Conservation (phyloP, 495 filamentous ascomycete species). For the Penicillium macrosclerotiorum region DNA sequence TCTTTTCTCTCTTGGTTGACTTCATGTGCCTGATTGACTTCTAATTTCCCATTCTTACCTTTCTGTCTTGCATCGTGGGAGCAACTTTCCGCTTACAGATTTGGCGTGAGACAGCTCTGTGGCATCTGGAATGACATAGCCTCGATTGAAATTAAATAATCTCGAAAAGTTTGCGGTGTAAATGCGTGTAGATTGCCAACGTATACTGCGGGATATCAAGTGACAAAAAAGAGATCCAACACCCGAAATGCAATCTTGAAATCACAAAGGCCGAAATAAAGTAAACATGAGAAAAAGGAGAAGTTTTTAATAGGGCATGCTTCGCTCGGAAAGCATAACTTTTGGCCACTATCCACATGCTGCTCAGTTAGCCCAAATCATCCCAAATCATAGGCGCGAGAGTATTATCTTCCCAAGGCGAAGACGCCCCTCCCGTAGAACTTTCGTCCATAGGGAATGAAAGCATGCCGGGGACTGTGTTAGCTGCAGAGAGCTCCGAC, state of each 20-base stretch:
- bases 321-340: too few species aligned
- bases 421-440: slow-evolving; percentile 15
- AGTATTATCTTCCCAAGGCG: slow-evolving; percentile 42
- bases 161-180: background rate
- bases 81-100: background rate
- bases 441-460: slow-evolving; percentile 38
- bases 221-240: slow-evolving; percentile 1
- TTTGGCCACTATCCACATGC: too few species aligned
- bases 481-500: slow-evolving; percentile 18
- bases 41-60: background rate
- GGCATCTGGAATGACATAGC: too few species aligned
- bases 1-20: background rate
- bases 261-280: background rate
- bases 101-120: background rate
- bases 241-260: slow-evolving; percentile 2
- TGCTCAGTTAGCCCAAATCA: slow-evolving; percentile 35
- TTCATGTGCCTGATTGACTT: background rate
- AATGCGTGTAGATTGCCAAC: slow-evolving; percentile 12
- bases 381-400: slow-evolving; percentile 47
- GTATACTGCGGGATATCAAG: slow-evolving; percentile 33
- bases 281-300: background rate
- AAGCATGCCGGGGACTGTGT: slow-evolving; percentile 17
- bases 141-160: too few species aligned
- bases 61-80: background rate
- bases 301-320: background rate